These are phyloP conservation scores for Cryptosporidium meleagridis DNA, from an alignment of 169 alveolate species.

Conservation along the genomic window DNA sequence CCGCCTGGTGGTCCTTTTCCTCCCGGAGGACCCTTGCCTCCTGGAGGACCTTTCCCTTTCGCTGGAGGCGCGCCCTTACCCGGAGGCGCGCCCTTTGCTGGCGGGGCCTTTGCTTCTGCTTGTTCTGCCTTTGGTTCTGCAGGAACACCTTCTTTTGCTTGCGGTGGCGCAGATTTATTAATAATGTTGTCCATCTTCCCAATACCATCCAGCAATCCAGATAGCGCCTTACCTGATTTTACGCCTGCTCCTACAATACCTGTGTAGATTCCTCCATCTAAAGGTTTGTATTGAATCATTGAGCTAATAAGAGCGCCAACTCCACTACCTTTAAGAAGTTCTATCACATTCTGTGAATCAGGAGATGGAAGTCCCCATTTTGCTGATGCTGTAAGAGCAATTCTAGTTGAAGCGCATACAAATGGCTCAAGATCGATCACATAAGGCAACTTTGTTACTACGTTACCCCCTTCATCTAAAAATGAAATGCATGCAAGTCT, in stretches of 20 bases:
- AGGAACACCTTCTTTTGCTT: neutral
- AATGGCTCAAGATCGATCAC: slow-evolving; percentile 45
- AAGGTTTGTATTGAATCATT: slow-evolving; percentile 58
- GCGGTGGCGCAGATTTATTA: neutral
- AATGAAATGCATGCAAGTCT: slow-evolving; percentile 59
- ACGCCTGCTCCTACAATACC: slow-evolving; percentile 1
- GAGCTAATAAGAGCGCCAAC: slow-evolving; percentile 52
- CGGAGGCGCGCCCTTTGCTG: slow-evolving; percentile 38
- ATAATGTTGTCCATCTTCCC: slow-evolving; percentile 27
- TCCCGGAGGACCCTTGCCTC: slow-evolving; percentile 75
- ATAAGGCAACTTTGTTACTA: slow-evolving; percentile 42
- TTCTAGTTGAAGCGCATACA: slow-evolving; percentile 71
- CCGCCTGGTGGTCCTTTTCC: slow-evolving; percentile 79
- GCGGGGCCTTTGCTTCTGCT: neutral
- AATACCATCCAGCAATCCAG: slow-evolving; percentile 49
- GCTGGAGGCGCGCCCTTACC: slow-evolving; percentile 69
- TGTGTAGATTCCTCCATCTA: slow-evolving; percentile 4
- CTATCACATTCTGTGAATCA: slow-evolving; percentile 23
- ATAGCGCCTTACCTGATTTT: slow-evolving; percentile 18
- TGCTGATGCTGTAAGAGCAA: slow-evolving; percentile 31
- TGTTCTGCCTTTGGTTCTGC: neutral
- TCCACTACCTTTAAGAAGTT: slow-evolving; percentile 34
- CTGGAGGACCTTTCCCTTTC: slow-evolving; percentile 58
- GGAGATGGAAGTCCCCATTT: slow-evolving; percentile 69
- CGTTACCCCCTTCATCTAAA: slow-evolving; percentile 29